Conservation (phyloP, 306 rosid genomes). For the Glycine latifolia region DNA sequence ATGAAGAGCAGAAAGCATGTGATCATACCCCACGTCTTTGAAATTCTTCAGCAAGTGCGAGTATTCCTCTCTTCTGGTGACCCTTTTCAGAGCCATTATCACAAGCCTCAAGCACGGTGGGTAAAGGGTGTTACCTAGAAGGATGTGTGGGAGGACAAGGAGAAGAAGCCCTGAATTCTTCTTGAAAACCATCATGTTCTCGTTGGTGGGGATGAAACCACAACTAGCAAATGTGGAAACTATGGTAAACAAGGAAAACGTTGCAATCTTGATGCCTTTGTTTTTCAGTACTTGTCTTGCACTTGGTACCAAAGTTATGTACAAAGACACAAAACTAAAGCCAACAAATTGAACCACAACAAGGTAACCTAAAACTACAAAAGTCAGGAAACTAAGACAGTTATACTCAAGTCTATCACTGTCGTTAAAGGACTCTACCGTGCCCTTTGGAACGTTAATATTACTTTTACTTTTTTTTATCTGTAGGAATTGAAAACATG, state of each 20-base stretch:
- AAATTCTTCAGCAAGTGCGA: slow-evolving; percentile 50
- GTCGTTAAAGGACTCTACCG: too few species aligned
- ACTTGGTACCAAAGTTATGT: slow-evolving; percentile 45
- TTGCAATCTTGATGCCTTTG: slow-evolving; percentile 52
- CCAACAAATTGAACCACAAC: slow-evolving; percentile 43
- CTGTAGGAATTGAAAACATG: too few species aligned
- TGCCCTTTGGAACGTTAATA: too few species aligned
- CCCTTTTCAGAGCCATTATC: slow-evolving; percentile 54
- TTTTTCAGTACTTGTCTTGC: slow-evolving; percentile 44
- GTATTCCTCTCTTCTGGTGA: slow-evolving; percentile 56
- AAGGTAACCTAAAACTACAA: slow-evolving; percentile 52
- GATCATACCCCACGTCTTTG: slow-evolving; percentile 50
- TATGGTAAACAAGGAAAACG: slow-evolving; percentile 66
- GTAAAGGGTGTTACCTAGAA: slow-evolving; percentile 72
- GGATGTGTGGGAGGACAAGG: slow-evolving; percentile 51
- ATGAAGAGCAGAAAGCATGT: slow-evolving; percentile 57
- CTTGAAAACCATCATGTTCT: slow-evolving; percentile 78
- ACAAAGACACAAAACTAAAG: slow-evolving; percentile 41
- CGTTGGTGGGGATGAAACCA: slow-evolving; percentile 81
- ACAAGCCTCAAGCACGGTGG: slow-evolving; percentile 56
- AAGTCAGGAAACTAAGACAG: slow-evolving; percentile 34
- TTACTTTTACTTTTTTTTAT: too few species aligned
- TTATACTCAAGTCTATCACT: slow-evolving; percentile 13
- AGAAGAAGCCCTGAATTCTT: slow-evolving; percentile 70
- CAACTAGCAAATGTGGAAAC: slow-evolving; percentile 73